Conservation (phyloP, 2,329 filamentous ascomycete species). For the Ramichloridium luteum region DNA sequence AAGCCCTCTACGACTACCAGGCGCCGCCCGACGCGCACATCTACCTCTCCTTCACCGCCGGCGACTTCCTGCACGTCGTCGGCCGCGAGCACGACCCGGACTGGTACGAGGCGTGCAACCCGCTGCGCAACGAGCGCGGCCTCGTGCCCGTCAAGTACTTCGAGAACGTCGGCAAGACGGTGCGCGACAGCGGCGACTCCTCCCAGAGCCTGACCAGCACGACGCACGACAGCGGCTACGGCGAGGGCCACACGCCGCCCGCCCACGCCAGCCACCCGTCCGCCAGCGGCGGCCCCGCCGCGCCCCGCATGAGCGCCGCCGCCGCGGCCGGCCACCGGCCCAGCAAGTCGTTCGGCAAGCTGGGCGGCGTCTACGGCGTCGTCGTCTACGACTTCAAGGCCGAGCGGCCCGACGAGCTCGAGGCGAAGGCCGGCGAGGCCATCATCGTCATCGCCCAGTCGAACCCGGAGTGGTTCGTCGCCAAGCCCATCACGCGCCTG, state of each 20-base stretch:
- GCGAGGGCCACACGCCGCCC: constrained; percentile 37
- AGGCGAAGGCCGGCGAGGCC: constrained; percentile 87
- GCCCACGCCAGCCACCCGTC: constrained; percentile 7
- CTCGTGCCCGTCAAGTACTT: constrained; percentile 92
- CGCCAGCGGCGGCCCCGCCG: constrained; percentile 13
- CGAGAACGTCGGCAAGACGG: constrained; percentile 80
- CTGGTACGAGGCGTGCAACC: constrained; percentile 99
- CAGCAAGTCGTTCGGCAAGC: constrained; percentile 37
- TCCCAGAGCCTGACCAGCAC: constrained; percentile 31
- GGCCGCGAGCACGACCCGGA: constrained; percentile 85
- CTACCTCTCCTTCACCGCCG: constrained; percentile 79
- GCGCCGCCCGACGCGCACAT: constrained; percentile 47
- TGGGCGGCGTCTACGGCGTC: constrained; percentile 80
- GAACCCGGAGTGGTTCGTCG: constrained; percentile 98
- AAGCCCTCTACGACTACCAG: constrained; percentile 86
- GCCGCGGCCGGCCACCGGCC: constrained; percentile 20
- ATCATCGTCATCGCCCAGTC: constrained; percentile 98
- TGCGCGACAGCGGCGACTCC: constrained; percentile 63
- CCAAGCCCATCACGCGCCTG: constrained; percentile 95
- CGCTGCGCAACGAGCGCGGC: constrained; percentile 74
- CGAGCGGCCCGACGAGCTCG: constrained; percentile 87
- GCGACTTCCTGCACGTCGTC: constrained; percentile 97
- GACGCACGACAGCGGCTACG: constrained; percentile 87
- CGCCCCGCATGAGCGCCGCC: constrained; percentile 23
- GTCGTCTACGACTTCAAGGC: constrained; percentile 96